Evolutionary conservation across 2,329 filamentous ascomycete species (phyloP), one percentile per base, ranked within the genome.

Genomic region (Akanthomyces dipterigenus): DNA sequence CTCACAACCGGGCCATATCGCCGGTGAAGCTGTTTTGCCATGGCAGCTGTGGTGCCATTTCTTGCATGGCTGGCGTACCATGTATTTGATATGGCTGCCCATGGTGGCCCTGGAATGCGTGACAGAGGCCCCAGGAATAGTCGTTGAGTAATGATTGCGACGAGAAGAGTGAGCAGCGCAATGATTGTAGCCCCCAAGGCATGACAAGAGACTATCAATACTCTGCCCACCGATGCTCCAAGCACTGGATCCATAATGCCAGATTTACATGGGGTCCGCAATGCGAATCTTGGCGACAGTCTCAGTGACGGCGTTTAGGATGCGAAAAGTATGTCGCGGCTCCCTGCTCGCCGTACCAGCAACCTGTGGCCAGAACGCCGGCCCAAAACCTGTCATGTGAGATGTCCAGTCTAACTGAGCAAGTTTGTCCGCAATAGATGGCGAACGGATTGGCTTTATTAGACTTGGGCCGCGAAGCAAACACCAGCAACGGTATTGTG

Each of bases 1-100:
- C 82, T 75, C n/a, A 85, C 82, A 2, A 76, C 70, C 0, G 78
- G 75, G 0, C 82, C 82, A 62, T 83, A 83, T 12, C 62, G 68
- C 0, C 65, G 62, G 60, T 83, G 81, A n/a, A 84, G 64, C 0
- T 69, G 72, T 65, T 71, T 75, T 1, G 76, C 78, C 3, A 84
- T 56, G 8, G 69, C 65, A 5, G 72, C 70, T 67, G 79, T 73
- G 2, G 70, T 71, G 0, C 81, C 81, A 40, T 77, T 72, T 9
- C 77, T 72, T 2, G 76, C 75, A 3, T 82, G 75, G 12, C 73
- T 72, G 0, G 77, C 80, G 43, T 80, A 75, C 80, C 80, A 83
- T 31, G 75, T 59, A 58, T 73, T 79, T 9, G 80, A 80, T 1
- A 81, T 11, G 3, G 78, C 79, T 0, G 80, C 82, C 0, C 77